Conservation (phyloP, 1,284 basidiomycete species). For the Rhodotorula mucilaginosa region DNA sequence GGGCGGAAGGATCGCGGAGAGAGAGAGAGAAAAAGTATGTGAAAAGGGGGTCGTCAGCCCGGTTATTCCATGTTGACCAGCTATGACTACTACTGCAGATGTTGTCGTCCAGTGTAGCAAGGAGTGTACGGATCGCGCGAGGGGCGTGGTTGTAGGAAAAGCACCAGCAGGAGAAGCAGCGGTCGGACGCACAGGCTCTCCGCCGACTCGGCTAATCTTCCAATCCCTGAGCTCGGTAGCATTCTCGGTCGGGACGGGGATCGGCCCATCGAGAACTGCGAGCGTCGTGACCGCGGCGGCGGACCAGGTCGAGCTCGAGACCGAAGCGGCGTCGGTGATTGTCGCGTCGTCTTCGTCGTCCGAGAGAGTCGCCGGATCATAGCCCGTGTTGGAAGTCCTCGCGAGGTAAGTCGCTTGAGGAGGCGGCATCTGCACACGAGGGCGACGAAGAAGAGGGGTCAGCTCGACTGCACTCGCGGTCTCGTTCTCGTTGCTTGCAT, state of each 20-base stretch:
- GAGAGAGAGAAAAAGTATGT: neutral
- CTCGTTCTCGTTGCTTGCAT: neutral
- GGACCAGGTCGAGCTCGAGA: conserved; percentile 26
- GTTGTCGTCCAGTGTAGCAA: too few species aligned
- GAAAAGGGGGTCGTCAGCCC: neutral
- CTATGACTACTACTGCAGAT: neutral
- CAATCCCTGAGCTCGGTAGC: conserved; percentile 19
- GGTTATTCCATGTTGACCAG: neutral
- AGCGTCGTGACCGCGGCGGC: conserved; percentile 14
- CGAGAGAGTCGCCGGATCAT: conserved; percentile 32
- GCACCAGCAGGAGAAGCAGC: neutral
- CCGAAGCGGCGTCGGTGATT: neutral
- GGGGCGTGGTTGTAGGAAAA: neutral
- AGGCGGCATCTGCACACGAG: conserved; percentile 15
- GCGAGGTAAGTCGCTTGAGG: conserved; percentile 26
- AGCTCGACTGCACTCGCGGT: neutral
- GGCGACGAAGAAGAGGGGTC: neutral
- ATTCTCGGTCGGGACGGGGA: neutral
- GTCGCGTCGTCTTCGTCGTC: conserved; percentile 34
- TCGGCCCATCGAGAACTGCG: conserved; percentile 32
- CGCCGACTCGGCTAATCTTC: conserved; percentile 37
- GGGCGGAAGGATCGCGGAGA: too few species aligned
- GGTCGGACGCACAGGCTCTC: conserved; percentile 31
- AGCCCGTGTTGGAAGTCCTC: conserved; percentile 14
- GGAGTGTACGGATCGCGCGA: too few species aligned